phyloP scores from a whole-genome alignment of 768 basidiomycete species.

The Exidia glandulosa region DNA sequence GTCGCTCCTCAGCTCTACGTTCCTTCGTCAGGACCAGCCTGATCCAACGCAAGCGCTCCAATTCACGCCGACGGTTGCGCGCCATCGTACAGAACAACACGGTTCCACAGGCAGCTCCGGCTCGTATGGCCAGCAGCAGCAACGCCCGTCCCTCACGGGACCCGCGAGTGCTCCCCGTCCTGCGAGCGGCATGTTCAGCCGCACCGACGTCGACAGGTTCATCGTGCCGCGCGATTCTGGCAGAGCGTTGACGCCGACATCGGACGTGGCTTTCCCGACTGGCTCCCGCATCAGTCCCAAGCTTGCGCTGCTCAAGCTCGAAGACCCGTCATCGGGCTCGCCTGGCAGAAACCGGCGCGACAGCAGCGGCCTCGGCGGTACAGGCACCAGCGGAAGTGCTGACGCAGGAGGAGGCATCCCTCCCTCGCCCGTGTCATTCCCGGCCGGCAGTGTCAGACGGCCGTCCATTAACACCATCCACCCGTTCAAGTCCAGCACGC shows the following conservation, averaged over 20 bases:
- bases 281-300: slow-evolving; percentile 4
- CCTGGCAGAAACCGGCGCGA: neutral
- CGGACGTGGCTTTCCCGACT: slow-evolving; percentile 26
- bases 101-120: slow-evolving; percentile 37
- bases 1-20: slow-evolving; percentile 60
- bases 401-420: neutral
- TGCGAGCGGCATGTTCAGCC: slow-evolving; percentile 16
- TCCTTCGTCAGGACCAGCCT: slow-evolving; percentile 49
- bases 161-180: slow-evolving; percentile 33
- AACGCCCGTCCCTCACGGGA: no score
- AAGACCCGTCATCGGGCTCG: neutral
- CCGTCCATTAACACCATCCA: slow-evolving; percentile 21
- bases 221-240: slow-evolving; percentile 21
- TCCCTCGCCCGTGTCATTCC: slow-evolving; percentile 2
- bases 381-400: neutral
- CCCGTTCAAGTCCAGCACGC: slow-evolving; percentile 40
- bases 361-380: neutral
- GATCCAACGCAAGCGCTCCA: slow-evolving; percentile 62
- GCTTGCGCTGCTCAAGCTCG: slow-evolving; percentile 2
- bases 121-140: slow-evolving; percentile 29
- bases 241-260: slow-evolving; percentile 12
- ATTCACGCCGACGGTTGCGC: neutral
- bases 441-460: neutral
- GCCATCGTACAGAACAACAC: neutral
- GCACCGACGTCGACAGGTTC: slow-evolving; percentile 29